Evolutionary conservation across 768 basidiomycete genomes (phyloP).

Genomic region (Mycena galopus): DNA sequence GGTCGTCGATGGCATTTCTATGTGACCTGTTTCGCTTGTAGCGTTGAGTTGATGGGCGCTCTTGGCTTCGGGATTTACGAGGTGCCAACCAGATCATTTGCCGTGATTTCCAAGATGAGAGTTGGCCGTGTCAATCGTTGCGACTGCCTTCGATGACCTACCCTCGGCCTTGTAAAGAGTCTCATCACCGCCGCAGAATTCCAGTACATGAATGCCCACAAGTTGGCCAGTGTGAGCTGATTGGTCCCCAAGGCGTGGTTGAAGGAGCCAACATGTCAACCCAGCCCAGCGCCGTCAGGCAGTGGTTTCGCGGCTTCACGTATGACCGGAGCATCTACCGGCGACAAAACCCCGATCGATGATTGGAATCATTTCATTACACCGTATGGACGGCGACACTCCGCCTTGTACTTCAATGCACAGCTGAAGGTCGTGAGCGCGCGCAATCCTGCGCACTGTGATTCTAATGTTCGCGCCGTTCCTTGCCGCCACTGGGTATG

Average conservation of each 20-base stretch:
- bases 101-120: slow-evolving; percentile 63
- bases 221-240: background rate
- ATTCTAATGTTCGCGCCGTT: slow-evolving; percentile 68
- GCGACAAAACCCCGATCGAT: slow-evolving; percentile 66
- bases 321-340: slow-evolving; percentile 67
- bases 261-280: slow-evolving; percentile 61
- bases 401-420: slow-evolving; percentile 62
- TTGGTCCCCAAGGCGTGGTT: slow-evolving; percentile 59
- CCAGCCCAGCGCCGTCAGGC: slow-evolving; percentile 48
- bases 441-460: slow-evolving; percentile 74
- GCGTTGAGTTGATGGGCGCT: no score
- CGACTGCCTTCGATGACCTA: slow-evolving; percentile 63
- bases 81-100: slow-evolving; percentile 55
- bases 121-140: slow-evolving; percentile 68
- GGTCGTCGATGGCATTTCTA: no score
- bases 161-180: slow-evolving; percentile 66
- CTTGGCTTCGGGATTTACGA: slow-evolving; percentile 54
- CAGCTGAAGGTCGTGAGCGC: slow-evolving; percentile 71
- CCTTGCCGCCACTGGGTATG: slow-evolving; percentile 67
- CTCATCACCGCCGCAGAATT: slow-evolving; percentile 60
- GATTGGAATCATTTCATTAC: slow-evolving; percentile 71
- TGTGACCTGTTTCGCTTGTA: no score
- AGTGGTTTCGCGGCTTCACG: slow-evolving; percentile 64
- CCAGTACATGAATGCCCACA: slow-evolving; percentile 37
- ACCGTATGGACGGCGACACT: slow-evolving; percentile 71